Percentiles rank a stretch among this genome's conserved stretches.
Conservation (phyloP, 129 eudicot genomes). For the Flaveria sonorensis region DNA sequence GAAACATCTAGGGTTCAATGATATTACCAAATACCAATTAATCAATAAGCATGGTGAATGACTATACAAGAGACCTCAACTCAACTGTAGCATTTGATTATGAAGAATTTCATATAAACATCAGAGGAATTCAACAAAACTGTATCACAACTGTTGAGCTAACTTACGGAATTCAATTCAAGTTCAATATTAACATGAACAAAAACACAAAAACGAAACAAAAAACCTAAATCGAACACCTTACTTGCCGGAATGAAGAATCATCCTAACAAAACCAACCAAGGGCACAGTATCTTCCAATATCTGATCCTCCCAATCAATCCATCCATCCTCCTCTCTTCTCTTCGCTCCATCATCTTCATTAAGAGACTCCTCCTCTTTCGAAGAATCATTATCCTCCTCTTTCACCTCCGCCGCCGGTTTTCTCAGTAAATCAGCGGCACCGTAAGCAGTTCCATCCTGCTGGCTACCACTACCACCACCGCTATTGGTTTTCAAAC, state of each 20-base stretch:
- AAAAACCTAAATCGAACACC: not conserved
- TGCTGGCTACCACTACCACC: conserved; percentile 33
- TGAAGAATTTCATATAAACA: not conserved
- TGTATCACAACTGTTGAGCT: not conserved
- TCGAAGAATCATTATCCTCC: conserved; percentile 4
- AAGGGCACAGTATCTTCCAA: conserved; percentile 91
- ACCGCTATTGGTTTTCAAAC: conserved; percentile 38
- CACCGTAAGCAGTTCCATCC: conserved; percentile 33
- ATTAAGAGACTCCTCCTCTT: conserved; percentile 28
- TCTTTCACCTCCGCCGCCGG: conserved; percentile 45
- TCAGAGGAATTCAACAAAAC: not conserved
- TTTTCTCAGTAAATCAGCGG: conserved; percentile 61
- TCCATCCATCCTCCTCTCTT: conserved; percentile 56
- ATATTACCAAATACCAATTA: not conserved
- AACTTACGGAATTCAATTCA: not conserved
- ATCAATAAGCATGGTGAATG: not conserved
- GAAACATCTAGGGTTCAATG: not conserved
- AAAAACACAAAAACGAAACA: too few relatives aligned
- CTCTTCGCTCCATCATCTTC: conserved; percentile 36
- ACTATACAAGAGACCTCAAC: too few relatives aligned
- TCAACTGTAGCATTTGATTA: not conserved
- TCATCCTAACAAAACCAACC: conserved; percentile 90
- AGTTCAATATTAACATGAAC: too few relatives aligned
- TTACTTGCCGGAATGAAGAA: conserved; percentile 96
- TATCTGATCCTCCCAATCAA: conserved; percentile 94